Percentiles rank a stretch among this genome's conserved stretches.
Conservation (phyloP, 2,329 filamentous ascomycete genomes). For the Neofusicoccum laricinum region DNA sequence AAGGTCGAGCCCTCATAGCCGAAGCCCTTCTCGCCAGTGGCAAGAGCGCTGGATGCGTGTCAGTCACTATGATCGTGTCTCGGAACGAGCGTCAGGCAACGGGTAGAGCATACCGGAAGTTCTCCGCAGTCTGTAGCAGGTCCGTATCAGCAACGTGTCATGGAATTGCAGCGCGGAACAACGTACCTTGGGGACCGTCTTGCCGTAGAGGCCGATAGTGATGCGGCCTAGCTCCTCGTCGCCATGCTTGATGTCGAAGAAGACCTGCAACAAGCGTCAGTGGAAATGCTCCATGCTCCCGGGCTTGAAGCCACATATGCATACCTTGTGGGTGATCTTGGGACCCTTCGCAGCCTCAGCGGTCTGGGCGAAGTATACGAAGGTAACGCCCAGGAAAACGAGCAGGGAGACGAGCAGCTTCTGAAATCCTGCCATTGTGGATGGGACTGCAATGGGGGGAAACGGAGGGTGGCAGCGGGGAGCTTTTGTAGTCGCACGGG, state of each 20-base stretch:
- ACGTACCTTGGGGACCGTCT: slow-evolving; percentile 72
- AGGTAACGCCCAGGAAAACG: slow-evolving; percentile 71
- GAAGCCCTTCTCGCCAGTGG: slow-evolving; percentile 82
- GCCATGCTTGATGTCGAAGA: slow-evolving; percentile 78
- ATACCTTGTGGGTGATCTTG: slow-evolving; percentile 89
- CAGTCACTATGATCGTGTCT: slow-evolving; percentile 14
- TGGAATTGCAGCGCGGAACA: neutral
- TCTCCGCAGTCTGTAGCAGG: slow-evolving; percentile 56
- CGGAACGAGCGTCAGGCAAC: slow-evolving; percentile 36
- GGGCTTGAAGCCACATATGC: slow-evolving; percentile 7
- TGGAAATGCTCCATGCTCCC: neutral
- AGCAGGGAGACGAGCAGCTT: slow-evolving; percentile 68
- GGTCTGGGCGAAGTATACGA: slow-evolving; percentile 73
- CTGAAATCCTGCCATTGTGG: slow-evolving; percentile 72
- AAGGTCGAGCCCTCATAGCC: slow-evolving; percentile 79
- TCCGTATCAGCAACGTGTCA: slow-evolving; percentile 19
- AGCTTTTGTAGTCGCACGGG: neutral
- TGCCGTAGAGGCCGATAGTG: slow-evolving; percentile 81
- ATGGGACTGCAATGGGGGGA: slow-evolving; percentile 8
- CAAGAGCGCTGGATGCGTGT: slow-evolving; percentile 62
- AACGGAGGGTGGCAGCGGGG: neutral
- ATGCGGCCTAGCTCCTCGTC: slow-evolving; percentile 72
- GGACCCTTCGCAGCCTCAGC: slow-evolving; percentile 78
- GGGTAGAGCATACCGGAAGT: slow-evolving; percentile 50
- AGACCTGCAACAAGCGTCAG: slow-evolving; percentile 53